A percentile compares a stretch with the other conserved stretches of the same genome.
These are phyloP conservation scores for Paratinospora sagittata DNA, from an alignment of 164 flowering plant genomes.

Conservation along the genomic window DNA sequence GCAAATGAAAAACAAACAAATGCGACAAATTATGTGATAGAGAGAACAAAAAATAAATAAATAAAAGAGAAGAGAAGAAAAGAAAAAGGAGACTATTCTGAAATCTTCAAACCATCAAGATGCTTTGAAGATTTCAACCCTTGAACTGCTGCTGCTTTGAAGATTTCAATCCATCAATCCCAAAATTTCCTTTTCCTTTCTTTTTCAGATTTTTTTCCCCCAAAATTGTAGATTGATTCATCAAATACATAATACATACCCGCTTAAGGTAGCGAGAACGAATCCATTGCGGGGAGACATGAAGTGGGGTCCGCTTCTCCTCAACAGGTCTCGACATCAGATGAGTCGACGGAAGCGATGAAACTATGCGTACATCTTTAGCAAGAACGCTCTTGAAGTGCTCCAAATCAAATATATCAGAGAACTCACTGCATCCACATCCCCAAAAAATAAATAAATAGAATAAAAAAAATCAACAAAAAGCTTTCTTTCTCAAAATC, in stretches of 20 bases:
- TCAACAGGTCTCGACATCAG: constrained; percentile 86
- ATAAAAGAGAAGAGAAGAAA: no score
- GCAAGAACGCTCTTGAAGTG: constrained; percentile 79
- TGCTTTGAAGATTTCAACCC: no score
- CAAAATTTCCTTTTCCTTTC: no score
- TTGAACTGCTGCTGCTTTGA: no score
- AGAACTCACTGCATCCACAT: constrained; percentile 66
- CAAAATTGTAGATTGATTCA: background rate
- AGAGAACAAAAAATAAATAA: background rate
- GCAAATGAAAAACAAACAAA: background rate
- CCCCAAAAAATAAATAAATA: no score
- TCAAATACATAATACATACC: constrained; percentile 34
- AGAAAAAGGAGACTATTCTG: no score
- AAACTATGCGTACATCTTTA: constrained; percentile 67
- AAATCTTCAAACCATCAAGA: no score
- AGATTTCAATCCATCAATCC: no score
- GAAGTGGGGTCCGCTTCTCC: constrained; percentile 78
- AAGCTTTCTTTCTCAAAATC: no score
- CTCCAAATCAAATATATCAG: constrained; percentile 92
- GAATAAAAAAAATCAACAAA: no score
- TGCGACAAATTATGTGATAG: background rate
- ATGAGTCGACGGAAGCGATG: constrained; percentile 91
- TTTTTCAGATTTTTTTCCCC: no score
- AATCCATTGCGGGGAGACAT: constrained; percentile 83
- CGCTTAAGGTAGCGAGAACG: constrained; percentile 64